A percentile compares a stretch with the other conserved stretches of the same genome.
Evolutionary conservation across 306 rosid genomes (phyloP).

Genomic region (Gynostemma pentaphyllum): DNA sequence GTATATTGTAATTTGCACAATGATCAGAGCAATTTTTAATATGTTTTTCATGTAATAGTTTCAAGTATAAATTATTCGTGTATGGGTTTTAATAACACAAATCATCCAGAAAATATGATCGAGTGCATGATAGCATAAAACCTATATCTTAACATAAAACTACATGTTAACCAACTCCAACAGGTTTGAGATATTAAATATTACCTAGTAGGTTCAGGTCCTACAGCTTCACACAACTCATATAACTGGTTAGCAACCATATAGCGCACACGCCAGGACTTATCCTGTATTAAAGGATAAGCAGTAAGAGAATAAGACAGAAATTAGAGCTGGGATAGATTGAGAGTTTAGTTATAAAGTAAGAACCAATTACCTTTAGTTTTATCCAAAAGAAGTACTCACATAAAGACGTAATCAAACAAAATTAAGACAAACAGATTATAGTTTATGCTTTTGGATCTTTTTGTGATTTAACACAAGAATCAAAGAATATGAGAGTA

Average conservation of each 20-base stretch:
- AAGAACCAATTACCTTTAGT: background rate
- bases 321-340: constrained; percentile 2
- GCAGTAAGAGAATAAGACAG: background rate
- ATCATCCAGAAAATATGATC: background rate
- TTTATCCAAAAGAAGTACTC: background rate
- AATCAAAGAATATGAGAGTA: background rate
- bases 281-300: constrained; percentile 45
- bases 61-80: background rate
- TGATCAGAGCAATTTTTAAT: background rate
- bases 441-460: no score
- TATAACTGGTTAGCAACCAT: constrained; percentile 97
- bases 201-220: constrained; percentile 94
- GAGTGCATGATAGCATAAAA: background rate
- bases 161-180: background rate
- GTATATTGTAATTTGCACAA: background rate
- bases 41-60: background rate
- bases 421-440: background rate
- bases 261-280: constrained; percentile 99
- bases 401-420: background rate
- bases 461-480: no score
- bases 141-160: no score
- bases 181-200: background rate
- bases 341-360: background rate
- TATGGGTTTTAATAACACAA: background rate
- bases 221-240: constrained; percentile 96